Evolutionary conservation across 306 rosid species (phyloP).

Genomic region (Vicia sativa): DNA sequence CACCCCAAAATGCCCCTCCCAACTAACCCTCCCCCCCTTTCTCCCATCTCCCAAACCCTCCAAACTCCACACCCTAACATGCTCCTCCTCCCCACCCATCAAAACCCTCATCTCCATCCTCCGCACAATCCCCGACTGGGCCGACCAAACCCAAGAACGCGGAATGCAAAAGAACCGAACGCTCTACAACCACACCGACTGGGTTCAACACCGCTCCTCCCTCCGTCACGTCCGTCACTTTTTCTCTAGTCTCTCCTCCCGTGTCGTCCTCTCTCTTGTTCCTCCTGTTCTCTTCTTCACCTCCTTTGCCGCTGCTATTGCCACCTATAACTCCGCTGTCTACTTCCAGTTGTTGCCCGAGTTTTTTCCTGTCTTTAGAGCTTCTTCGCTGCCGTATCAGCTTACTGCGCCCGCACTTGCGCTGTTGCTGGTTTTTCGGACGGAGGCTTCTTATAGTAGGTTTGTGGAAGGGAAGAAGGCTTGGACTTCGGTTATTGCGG

Average conservation of each 20-base stretch:
- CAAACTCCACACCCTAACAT: conserved; percentile 5
- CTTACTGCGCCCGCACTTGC: conserved; percentile 91
- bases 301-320: conserved; percentile 58
- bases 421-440: conserved; percentile 75
- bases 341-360: conserved; percentile 54
- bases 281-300: conserved; percentile 82
- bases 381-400: conserved; percentile 80
- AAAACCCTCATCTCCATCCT: conserved; percentile 47
- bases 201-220: conserved; percentile 81
- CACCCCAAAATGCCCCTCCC: conserved; percentile 40
- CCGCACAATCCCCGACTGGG: conserved; percentile 73
- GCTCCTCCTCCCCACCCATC: conserved; percentile 7
- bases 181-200: conserved; percentile 62
- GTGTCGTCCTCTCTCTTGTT: conserved; percentile 70
- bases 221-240: conserved; percentile 85
- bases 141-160: conserved; percentile 68
- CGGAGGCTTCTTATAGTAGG: conserved; percentile 86
- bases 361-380: conserved; percentile 55
- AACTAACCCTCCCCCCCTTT: neutral
- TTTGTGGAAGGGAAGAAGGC: conserved; percentile 86
- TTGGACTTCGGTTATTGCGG: conserved; percentile 72
- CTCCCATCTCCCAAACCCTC: conserved; percentile 20
- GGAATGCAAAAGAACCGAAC: conserved; percentile 63
- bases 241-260: conserved; percentile 71
- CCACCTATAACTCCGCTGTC: conserved; percentile 68